Conservation (phyloP, 345 rosid species). For the Mercurialis annua region DNA sequence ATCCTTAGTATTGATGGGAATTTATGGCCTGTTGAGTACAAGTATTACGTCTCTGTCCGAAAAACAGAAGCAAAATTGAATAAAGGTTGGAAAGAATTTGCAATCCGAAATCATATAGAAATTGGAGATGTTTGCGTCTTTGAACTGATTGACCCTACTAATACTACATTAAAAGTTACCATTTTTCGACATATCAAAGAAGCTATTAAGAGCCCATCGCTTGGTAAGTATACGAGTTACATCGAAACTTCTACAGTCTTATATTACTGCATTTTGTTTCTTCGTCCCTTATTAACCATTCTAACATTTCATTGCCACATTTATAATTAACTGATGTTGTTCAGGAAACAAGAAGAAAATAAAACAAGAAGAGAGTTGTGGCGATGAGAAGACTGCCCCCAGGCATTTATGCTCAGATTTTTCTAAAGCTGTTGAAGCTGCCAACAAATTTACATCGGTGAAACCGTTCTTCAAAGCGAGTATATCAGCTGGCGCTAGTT, state of each 20-base stretch:
- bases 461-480: not conserved
- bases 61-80: not conserved
- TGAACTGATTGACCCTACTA: not conserved
- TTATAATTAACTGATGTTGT: too few relatives aligned
- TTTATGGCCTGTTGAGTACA: constrained; percentile 6
- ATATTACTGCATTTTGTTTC: too few relatives aligned
- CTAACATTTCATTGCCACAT: too few relatives aligned
- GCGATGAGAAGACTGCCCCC: not conserved
- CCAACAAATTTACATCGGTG: not conserved
- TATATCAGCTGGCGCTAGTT: not conserved
- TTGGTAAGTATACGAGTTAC: too few relatives aligned
- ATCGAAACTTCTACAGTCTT: too few relatives aligned
- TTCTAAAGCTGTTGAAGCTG: not conserved
- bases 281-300: too few relatives aligned
- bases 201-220: not conserved
- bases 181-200: not conserved
- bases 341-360: not conserved
- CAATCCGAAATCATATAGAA: not conserved
- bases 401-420: not conserved
- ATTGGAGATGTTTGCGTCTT: constrained; percentile 20
- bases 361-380: not conserved
- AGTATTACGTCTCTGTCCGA: too few relatives aligned
- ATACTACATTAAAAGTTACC: not conserved
- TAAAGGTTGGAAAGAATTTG: not conserved
- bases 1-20: constrained; percentile 7